Base-by-base conservation (phyloP, 306 rosid genomes). In the Rubus parviflorus region DNA sequence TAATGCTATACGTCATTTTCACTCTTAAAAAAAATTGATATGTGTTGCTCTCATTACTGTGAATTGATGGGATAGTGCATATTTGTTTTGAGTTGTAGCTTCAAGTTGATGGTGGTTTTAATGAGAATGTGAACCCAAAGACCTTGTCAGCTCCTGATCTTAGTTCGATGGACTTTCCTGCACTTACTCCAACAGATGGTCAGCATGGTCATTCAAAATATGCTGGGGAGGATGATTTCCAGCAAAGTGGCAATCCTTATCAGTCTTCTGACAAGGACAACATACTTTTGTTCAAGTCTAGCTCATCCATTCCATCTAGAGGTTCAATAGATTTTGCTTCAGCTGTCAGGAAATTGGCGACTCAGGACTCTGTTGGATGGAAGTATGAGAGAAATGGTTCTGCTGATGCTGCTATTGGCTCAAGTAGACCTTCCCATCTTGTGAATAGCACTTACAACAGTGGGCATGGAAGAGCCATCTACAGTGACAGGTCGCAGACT, bases 281-380 rank as follows among this genome's bases (percentile, higher is more conserved):
- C 75, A 54, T 92, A 88, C 89, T 90, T 53, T 70, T 90, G 85
- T 92, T 92, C 84, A 94, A 90, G 76, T 77, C 97, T n/a, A 81
- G 88, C 80, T 80, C 95, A 30, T 87, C 92, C 73, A 3, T 80
- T 79, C 91, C 96, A 75, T 74, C 93, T 60, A 83, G 97, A 86
- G 97, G 97, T 68, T 85, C 91, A 23, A 54, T 81, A 37, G 98
- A 94, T 80, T 92, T 89, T 76, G 98, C 98, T 83, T 86, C 98
- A 76, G 91, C 98, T 77, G 98, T 92, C 81, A 85, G 93, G 83
- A 94, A 94, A 86, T 84, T 94, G 86, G 93, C 97, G 46, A 85
- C 97, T 72, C 92, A 88, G 86, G 98, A 94, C 81, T 92, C 95
- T 74, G 98, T 93, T 79, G 86, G 84, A 40, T 94, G 98, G 98